Percentiles rank a stretch among this genome's conserved stretches.
phyloP scores from a whole-genome alignment of 2,329 filamentous ascomycete species.

The Cyphellophora europaea region DNA sequence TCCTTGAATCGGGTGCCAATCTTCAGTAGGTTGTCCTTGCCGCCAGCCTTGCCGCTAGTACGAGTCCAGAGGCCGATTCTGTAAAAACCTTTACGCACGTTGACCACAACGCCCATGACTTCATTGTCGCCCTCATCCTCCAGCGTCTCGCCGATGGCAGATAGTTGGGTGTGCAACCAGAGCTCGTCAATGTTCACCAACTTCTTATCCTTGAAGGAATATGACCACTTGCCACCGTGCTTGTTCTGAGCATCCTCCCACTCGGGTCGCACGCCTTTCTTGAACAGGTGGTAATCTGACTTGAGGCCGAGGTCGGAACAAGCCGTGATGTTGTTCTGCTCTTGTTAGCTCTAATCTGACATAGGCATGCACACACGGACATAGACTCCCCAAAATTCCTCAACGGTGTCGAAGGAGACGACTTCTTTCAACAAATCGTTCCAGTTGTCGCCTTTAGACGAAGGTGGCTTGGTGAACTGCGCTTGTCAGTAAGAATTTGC shows the following conservation, averaged over 20 bases:
- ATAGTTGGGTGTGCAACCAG: constrained; percentile 95
- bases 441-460: constrained; percentile 83
- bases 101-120: constrained; percentile 96
- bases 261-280: constrained; percentile 89
- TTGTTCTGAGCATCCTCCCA: constrained; percentile 99
- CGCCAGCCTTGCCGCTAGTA: constrained; percentile 84
- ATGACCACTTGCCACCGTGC: constrained; percentile 98
- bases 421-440: constrained; percentile 96
- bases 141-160: constrained; percentile 93
- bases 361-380: constrained; percentile 49
- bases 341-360: constrained; percentile 5
- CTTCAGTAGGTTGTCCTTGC: constrained; percentile 69
- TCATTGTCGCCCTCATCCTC: constrained; percentile 89
- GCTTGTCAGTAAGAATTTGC: constrained; percentile 4
- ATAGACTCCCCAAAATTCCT: constrained; percentile 99
- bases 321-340: constrained; percentile 93
- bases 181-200: constrained; percentile 84
- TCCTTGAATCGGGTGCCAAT: constrained; percentile 93
- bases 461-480: constrained; percentile 20
- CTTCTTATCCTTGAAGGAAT: constrained; percentile 94
- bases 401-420: constrained; percentile 95
- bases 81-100: constrained; percentile 97
- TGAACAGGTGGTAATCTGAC: constrained; percentile 99
- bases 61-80: constrained; percentile 96
- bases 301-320: constrained; percentile 94